Evolutionary conservation across 768 basidiomycete genomes (phyloP), one percentile per base, ranked within the genome.

Genomic region (Lentinula aciculospora): DNA sequence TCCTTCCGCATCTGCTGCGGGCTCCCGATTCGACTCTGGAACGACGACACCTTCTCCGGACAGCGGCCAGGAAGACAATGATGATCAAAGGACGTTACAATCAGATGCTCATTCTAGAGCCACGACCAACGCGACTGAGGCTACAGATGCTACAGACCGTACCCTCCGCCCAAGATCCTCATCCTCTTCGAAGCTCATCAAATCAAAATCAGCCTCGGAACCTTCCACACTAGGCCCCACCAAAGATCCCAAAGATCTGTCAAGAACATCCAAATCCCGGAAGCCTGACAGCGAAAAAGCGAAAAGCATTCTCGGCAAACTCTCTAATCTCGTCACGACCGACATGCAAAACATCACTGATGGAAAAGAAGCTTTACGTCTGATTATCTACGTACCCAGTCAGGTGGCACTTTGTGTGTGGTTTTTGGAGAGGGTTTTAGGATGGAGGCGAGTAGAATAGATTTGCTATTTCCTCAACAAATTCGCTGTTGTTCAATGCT

Each of bases 251-350:
- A 47, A 21, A 27, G 45, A 28, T 25, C 19, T 44, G 17, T 25
- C 55, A 8, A 47, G 32, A 61, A 60, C 9, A 56, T 23, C 48
- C 47, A 10, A 62, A 65, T 39, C 37, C 13, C 15, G 17, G 34
- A 56, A 39, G 8, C 34, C 49, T 5, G 57, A 62, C 27, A 54
- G 37, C 36, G 61, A 63, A 13, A 71, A 69, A 44, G 66, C 70
- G 7, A 72, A 71, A 8, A 84, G 85, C 65, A 68, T 89, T 19
- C 79, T 84, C 36, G 89, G 91, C 6, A 88, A 82, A 66, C 84
- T 92, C 65, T 91, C 86, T 67, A 92, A 89, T 27, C 44, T 57
- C 3, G 80, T 89, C 31, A 84, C 88, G 6, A 83, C 84, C 0
- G 89, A 92, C 68, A 47, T 77, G 60, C 61, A 57, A 21, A 32